phyloP scores from a whole-genome alignment of 2,329 filamentous ascomycete species.

The Cladophialophora yegresii region DNA sequence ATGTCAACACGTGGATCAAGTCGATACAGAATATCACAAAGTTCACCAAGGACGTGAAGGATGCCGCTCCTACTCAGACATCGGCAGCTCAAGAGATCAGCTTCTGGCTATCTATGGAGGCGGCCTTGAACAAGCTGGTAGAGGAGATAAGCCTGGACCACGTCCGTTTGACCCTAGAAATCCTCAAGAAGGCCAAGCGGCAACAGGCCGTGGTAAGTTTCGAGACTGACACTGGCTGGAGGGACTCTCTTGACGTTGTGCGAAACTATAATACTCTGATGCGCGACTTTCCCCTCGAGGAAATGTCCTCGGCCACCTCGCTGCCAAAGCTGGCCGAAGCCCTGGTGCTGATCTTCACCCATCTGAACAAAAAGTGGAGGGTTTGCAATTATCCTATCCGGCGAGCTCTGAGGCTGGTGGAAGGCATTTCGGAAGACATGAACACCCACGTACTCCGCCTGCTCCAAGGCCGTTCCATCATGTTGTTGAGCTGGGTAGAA shows the following conservation, averaged over 20 bases:
- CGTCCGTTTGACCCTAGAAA: conserved; percentile 86
- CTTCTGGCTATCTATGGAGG: conserved; percentile 98
- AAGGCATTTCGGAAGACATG: conserved; percentile 92
- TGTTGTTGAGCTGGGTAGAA: conserved; percentile 88
- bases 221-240: conserved; percentile 89
- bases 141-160: conserved; percentile 84
- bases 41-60: conserved; percentile 71
- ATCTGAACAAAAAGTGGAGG: conserved; percentile 96
- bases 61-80: conserved; percentile 57
- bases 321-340: conserved; percentile 86
- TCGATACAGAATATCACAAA: conserved; percentile 96
- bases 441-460: conserved; percentile 83
- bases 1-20: conserved; percentile 97
- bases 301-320: conserved; percentile 88
- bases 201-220: conserved; percentile 98
- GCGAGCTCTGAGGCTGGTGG: conserved; percentile 87
- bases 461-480: conserved; percentile 80
- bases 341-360: conserved; percentile 82
- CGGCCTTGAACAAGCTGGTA: conserved; percentile 87
- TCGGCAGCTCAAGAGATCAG: conserved; percentile 98
- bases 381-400: conserved; percentile 94
- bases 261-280: conserved; percentile 99
- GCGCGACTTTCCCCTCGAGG: conserved; percentile 95
- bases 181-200: conserved; percentile 93
- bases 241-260: conserved; percentile 92